phyloP scores from a whole-genome alignment of 768 basidiomycete genomes.

The Ramaria rubella region DNA sequence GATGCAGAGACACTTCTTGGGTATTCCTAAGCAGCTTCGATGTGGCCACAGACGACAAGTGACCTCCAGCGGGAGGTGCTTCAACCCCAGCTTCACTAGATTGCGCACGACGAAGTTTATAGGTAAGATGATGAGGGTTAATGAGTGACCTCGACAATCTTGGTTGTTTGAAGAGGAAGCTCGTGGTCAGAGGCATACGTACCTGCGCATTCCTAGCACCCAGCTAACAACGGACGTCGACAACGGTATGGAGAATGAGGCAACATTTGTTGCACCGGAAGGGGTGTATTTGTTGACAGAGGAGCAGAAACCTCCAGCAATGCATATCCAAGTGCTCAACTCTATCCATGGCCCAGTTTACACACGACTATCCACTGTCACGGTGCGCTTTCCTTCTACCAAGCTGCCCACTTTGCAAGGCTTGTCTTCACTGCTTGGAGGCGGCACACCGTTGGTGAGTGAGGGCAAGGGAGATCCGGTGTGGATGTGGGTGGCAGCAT shows the following conservation, averaged over 20 bases:
- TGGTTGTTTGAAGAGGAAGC: not conserved
- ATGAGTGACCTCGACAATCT: not conserved
- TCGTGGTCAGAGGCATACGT: not conserved
- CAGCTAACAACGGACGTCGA: not conserved
- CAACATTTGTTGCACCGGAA: conserved; percentile 82
- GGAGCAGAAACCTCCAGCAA: conserved; percentile 63
- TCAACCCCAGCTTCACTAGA: conserved; percentile 17
- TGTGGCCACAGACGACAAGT: conserved; percentile 63
- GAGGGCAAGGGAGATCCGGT: too few relatives aligned
- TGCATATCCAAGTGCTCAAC: conserved; percentile 32
- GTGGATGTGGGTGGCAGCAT: too few relatives aligned
- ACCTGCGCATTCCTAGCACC: not conserved
- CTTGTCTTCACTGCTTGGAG: conserved; percentile 60
- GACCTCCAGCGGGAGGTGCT: conserved; percentile 74
- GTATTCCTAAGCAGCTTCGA: conserved; percentile 59
- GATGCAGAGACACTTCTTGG: conserved; percentile 63
- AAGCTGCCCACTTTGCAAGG: conserved; percentile 52
- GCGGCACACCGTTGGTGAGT: too few relatives aligned
- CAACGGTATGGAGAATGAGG: conserved; percentile 65
- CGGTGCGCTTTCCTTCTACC: conserved; percentile 53
- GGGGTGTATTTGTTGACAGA: conserved; percentile 86
- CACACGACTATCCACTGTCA: conserved; percentile 54
- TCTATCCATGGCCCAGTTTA: conserved; percentile 30
- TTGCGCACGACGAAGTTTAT: not conserved
- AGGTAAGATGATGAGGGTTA: not conserved